phyloP scores from a whole-genome alignment of 1,284 basidiomycete genomes.

The Pseudozyma thailandica region DNA sequence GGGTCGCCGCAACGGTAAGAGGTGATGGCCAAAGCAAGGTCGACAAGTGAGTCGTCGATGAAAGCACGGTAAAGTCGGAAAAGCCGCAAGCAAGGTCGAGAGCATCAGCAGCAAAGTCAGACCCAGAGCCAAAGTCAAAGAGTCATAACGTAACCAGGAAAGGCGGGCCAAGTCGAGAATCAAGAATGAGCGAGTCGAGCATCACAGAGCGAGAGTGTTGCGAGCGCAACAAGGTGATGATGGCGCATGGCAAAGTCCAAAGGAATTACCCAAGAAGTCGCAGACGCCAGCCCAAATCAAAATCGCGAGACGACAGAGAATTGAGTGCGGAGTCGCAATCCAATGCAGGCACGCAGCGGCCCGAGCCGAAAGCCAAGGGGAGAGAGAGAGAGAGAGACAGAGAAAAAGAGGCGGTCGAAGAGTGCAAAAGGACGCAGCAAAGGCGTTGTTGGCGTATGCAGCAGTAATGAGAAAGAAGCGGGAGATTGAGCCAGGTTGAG shows the following conservation, averaged over 20 bases:
- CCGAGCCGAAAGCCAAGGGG: neutral
- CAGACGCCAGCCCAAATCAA: neutral
- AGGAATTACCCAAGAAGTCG: neutral
- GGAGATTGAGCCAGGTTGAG: neutral
- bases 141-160: neutral
- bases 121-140: neutral
- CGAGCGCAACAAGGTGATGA: no score
- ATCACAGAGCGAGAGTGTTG: no score
- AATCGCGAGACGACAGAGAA: slow-evolving; percentile 5
- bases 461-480: no score
- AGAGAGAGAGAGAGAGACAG: neutral
- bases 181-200: no score
- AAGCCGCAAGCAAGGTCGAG: no score
- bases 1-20: neutral
- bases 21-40: no score
- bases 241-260: slow-evolving; percentile 3
- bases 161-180: neutral
- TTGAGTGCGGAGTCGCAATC: slow-evolving; percentile 14
- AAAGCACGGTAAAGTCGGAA: no score
- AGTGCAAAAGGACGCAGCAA: no score
- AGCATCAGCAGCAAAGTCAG: no score
- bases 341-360: neutral
- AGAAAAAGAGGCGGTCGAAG: neutral
- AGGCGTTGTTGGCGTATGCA: slow-evolving; percentile 1
- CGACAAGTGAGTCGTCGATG: no score